Percentiles rank a stretch among this genome's conserved stretches.
Evolutionary conservation across 2,329 filamentous ascomycete genomes (phyloP).

Genomic region (Pyricularia sp.): DNA sequence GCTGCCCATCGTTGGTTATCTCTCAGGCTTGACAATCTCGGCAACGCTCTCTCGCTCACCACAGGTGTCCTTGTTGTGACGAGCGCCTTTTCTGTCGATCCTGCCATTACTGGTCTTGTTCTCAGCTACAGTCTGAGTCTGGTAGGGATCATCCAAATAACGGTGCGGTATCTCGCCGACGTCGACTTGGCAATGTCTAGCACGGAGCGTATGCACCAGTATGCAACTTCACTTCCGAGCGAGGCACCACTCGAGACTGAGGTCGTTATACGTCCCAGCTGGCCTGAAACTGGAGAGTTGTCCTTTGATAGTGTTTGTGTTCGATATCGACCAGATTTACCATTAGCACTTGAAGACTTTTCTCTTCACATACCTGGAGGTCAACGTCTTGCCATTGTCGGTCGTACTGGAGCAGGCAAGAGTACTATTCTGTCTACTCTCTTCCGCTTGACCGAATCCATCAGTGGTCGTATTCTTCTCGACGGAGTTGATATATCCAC

Average conservation of each 20-base stretch:
- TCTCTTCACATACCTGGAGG: slow-evolving; percentile 17
- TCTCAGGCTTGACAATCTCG: slow-evolving; percentile 47
- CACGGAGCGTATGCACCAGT: slow-evolving; percentile 53
- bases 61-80: slow-evolving; percentile 53
- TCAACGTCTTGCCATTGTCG: slow-evolving; percentile 94
- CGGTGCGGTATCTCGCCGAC: slow-evolving; percentile 53
- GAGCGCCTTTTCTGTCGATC: slow-evolving; percentile 45
- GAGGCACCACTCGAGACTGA: not conserved
- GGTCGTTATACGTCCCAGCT: not conserved
- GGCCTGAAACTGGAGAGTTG: not conserved
- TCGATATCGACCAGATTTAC: slow-evolving; percentile 53
- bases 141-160: slow-evolving; percentile 55
- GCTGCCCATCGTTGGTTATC: slow-evolving; percentile 55
- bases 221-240: slow-evolving; percentile 36
- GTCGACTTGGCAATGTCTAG: slow-evolving; percentile 61
- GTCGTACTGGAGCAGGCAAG: slow-evolving; percentile 90
- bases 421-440: slow-evolving; percentile 86
- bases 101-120: slow-evolving; percentile 51
- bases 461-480: slow-evolving; percentile 77
- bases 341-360: slow-evolving; percentile 50
- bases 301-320: slow-evolving; percentile 30
- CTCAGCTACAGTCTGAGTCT: slow-evolving; percentile 54
- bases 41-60: slow-evolving; percentile 47
- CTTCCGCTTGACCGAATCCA: slow-evolving; percentile 87
- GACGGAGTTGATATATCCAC: slow-evolving; percentile 80